Base-by-base conservation (phyloP, 2,329 filamentous ascomycete species). In the Penicillium sp. region DNA sequence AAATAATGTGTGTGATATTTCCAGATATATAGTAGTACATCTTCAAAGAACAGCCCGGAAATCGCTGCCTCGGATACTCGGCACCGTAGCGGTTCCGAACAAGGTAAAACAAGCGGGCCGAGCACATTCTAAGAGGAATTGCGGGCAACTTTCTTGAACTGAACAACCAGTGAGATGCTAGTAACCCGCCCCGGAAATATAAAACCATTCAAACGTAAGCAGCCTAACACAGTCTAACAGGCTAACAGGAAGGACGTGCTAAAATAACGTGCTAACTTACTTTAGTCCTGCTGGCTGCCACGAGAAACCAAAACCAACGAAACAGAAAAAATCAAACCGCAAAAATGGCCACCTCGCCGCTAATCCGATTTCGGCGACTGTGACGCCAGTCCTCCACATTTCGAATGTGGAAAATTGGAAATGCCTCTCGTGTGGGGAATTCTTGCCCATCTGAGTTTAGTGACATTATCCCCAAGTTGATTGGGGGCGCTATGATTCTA, bases 391-490 rank as follows among this genome's bases (percentile, higher is more conserved):
- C 56, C 56, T 58, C 56, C 56, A 58, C 56, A 51, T 35, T 49
- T 37, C 56, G 26, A 65, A 64, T 37, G 64, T 65, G 67, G 62
- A 65, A 65, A 64, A 33, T 62, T 65, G 67, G 62, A 65, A 69
- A 68, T 65, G 62, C 60, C 67, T 67, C 65, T 65, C 64, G 59
- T 65, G 67, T 66, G 65, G 64, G 65, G 67, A 65, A 60, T 58
- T 50, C 51, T 28, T 61, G 44, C 53, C 61, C 33, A 37, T 61
- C 53, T 28, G 38, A 40, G 56, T 50, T 50, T 56, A 63, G 58
- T 59, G 61, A 62, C 35, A 59, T 64, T 13, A 33, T 33, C 22
- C 42, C 38, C 47, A 30, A 53, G 51, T 51, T 37, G 45, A 56
- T 55, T 58, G 58, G 45, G 30, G 30, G 9, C 9, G 9, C 30